Percentiles rank a stretch among this genome's conserved stretches.
Evolutionary conservation across 306 rosid species (phyloP).

Genomic region (Carpinus viminea): DNA sequence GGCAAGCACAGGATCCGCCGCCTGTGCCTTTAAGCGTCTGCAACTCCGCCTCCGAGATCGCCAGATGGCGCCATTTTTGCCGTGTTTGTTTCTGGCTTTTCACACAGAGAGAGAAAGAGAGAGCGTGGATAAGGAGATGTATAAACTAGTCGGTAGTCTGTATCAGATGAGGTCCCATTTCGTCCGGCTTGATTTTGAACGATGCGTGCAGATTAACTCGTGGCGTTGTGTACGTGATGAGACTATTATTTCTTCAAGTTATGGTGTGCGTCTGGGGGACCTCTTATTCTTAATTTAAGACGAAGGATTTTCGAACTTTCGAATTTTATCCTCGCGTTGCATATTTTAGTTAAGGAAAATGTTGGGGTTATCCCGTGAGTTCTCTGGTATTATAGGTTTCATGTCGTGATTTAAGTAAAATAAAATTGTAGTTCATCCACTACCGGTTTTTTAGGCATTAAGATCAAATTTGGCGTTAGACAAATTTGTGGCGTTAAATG

Average conservation of each 20-base stretch:
- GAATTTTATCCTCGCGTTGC: too few relatives aligned
- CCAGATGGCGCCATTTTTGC: constrained; percentile 33
- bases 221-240: neutral
- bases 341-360: too few relatives aligned
- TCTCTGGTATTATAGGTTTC: too few relatives aligned
- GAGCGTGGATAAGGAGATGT: neutral
- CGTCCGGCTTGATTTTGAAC: neutral
- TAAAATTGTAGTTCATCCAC: too few relatives aligned
- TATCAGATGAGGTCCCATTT: neutral
- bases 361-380: too few relatives aligned
- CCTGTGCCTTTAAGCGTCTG: constrained; percentile 2
- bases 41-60: constrained; percentile 25
- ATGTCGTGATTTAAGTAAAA: too few relatives aligned
- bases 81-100: neutral
- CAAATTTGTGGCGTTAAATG: too few relatives aligned
- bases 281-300: too few relatives aligned
- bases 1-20: constrained; percentile 33
- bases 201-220: neutral
- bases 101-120: neutral
- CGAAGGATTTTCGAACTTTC: too few relatives aligned
- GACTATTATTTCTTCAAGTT: neutral
- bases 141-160: neutral
- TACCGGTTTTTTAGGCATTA: too few relatives aligned
- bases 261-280: too few relatives aligned
- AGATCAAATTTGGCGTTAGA: too few relatives aligned